Base-by-base conservation (phyloP, 441 rosid genomes). In the Biscutella laevigata region DNA sequence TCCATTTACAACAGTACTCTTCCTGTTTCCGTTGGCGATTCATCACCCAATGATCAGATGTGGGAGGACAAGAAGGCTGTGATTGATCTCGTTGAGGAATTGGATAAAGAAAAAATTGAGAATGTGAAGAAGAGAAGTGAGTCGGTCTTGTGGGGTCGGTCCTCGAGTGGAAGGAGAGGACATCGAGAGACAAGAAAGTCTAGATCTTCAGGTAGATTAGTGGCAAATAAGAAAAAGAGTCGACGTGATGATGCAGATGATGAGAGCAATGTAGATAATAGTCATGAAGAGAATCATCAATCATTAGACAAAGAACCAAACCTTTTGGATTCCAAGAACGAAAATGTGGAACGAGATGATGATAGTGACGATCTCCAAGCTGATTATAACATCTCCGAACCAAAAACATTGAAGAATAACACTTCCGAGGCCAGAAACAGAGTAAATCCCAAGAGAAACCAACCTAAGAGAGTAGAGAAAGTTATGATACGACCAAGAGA, bases 151-250 rank as follows among this genome's bases (percentile, higher is more conserved):
- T 33, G 3, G 40, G 63, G 40, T 19, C 58, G 53, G 58, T 40
- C 58, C 16, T 19, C 57, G 19, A 61, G 71, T 71, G 41, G 36
- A 1, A 61, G 52, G 20, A 57, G 59, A 13, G 70, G 65, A 47
- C 35, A 42, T 33, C 59, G 6, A 6, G 71, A 14, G 40, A 11
- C 45, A 17, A 26, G 56, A 41, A 30, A 50, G 57, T 11, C 46
- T 5, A 43, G 45, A 54, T 46, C 46, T 45, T 57, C 46, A 11
- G 55, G 32, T 52, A 53, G 43, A 49, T 0, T 33, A 1, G 56
- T 57, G 34, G 29, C 34, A 7, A 50, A 49, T 7, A 68, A 9
- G 51, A 61, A 36, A 62, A 61, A 27, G 53, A 37, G 64, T 59
- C 50, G 58, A 0, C 32, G 0, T 17, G 22, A 20, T 20, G 45